These are phyloP conservation scores for Calonectria pseudoturangicola DNA, from an alignment of 2,329 filamentous ascomycete genomes.

Conservation along the genomic window DNA sequence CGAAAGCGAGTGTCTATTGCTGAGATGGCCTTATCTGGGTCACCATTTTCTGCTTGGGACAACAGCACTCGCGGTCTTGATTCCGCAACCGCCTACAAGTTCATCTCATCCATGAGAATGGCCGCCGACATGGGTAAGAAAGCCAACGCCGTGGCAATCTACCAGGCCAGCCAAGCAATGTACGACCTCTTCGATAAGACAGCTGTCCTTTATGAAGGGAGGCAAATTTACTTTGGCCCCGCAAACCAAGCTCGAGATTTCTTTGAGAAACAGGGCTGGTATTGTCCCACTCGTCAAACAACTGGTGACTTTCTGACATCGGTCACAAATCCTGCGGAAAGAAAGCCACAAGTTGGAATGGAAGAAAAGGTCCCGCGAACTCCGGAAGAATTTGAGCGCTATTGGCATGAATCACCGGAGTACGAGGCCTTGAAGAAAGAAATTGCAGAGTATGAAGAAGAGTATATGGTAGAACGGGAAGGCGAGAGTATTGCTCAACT, in stretches of 20 bases:
- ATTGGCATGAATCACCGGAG: conserved; percentile 68
- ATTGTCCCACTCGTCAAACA: conserved; percentile 80
- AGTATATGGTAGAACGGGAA: conserved; percentile 65
- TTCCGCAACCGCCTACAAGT: conserved; percentile 83
- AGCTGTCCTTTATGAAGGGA: conserved; percentile 83
- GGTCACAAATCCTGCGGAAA: conserved; percentile 78
- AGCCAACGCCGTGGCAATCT: conserved; percentile 80
- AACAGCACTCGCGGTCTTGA: conserved; percentile 84
- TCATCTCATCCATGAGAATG: conserved; percentile 79
- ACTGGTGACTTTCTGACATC: conserved; percentile 82
- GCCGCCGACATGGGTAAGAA: conserved; percentile 78
- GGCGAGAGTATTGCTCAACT: conserved; percentile 63
- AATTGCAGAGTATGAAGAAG: conserved; percentile 69
- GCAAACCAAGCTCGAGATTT: conserved; percentile 75
- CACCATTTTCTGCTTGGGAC: conserved; percentile 78
- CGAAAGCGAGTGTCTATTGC: conserved; percentile 88
- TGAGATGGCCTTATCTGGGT: conserved; percentile 81
- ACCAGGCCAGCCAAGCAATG: conserved; percentile 81
- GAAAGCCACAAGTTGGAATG: conserved; percentile 73
- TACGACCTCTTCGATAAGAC: conserved; percentile 86
- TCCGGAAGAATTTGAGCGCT: conserved; percentile 79
- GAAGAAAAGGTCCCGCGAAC: conserved; percentile 79
- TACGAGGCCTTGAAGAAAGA: conserved; percentile 65
- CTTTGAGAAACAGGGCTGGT: conserved; percentile 82
- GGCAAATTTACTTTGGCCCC: conserved; percentile 85